phyloP scores from a whole-genome alignment of 176 grass and related monocot genomes.

The Phyllostachys edulis region DNA sequence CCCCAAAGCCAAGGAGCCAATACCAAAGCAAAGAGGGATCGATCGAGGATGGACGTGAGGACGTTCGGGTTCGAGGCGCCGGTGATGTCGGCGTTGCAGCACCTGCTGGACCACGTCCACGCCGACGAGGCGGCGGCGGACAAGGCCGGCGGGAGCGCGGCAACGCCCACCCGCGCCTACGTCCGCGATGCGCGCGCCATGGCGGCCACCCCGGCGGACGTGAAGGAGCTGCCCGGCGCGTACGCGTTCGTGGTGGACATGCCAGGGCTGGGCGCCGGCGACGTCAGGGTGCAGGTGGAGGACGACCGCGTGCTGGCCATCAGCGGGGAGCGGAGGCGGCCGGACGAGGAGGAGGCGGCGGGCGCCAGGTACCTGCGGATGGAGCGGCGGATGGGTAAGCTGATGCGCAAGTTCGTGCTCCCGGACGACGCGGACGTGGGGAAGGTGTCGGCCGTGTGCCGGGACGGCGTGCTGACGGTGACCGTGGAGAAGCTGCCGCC shows the following conservation, averaged over 20 bases:
- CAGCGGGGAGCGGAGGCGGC: slow-evolving; percentile 49
- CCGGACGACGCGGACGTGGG: slow-evolving; percentile 34
- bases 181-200: slow-evolving; percentile 78
- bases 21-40: background rate
- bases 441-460: slow-evolving; percentile 23
- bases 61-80: slow-evolving; percentile 35
- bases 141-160: background rate
- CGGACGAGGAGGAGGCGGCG: slow-evolving; percentile 31
- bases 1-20: background rate
- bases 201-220: slow-evolving; percentile 68
- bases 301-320: slow-evolving; percentile 56
- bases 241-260: slow-evolving; percentile 70
- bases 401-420: slow-evolving; percentile 43
- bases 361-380: slow-evolving; percentile 44
- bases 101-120: slow-evolving; percentile 24
- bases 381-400: slow-evolving; percentile 46
- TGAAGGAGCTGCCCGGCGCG: slow-evolving; percentile 60
- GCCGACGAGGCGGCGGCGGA: slow-evolving; percentile 12
- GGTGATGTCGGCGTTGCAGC: slow-evolving; percentile 27
- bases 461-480: slow-evolving; percentile 45
- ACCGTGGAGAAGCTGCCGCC: slow-evolving; percentile 43
- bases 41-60: slow-evolving; percentile 32
- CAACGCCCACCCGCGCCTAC: slow-evolving; percentile 31
- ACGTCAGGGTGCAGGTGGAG: slow-evolving; percentile 70
- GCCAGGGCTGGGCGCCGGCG: slow-evolving; percentile 58